Evolutionary conservation across 2,329 filamentous ascomycete genomes (phyloP), one percentile per base, ranked within the genome.

Genomic region (Parasarocladium wereldwijsianum): DNA sequence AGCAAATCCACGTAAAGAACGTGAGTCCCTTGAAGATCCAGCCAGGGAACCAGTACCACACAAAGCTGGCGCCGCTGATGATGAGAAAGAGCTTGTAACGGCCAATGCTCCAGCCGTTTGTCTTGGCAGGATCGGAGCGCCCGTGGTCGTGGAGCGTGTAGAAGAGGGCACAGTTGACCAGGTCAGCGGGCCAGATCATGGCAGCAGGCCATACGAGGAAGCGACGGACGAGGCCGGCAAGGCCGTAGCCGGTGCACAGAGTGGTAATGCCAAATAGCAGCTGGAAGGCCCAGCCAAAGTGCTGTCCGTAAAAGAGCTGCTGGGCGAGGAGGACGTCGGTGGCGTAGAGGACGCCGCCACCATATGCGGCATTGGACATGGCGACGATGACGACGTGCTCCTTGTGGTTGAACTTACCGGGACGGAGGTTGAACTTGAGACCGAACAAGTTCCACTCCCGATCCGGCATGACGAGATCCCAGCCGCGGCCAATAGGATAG

Each of bases 311-410:
- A 41, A 65, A 75, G 38, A 71, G 43, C 34, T 60, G 53, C 42
- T 70, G 66, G 8, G 64, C 61, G 17, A 58, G 43, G 8, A 58
- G 37, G 52, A 60, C 46, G 58, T 61, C 53, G 5, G 64, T 70
- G 8, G 66, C 64, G 43, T 70, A 71, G n/a, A 72, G 47, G 11
- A 59, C 60, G 27, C 66, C 66, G 20, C 66, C 65, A 20, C 66
- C 66, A 36, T 70, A 70, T 6, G 67, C 66, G 38, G 66, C 64
- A 45, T 72, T 73, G 2, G 69, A 71, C 70, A 76, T 75, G 45
- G 70, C 64, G 15, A 71, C 67, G 39, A 73, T 70, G 22, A 72
- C 52, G 29, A 70, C 64, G 41, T 73, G 68, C 43, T 74, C 69
- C 51, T 73, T 74, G 46, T 62, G 64, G 48, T 71, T 74, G 51